Base-by-base conservation (phyloP, 1,284 basidiomycete genomes). In the Austroboletus niveus region DNA sequence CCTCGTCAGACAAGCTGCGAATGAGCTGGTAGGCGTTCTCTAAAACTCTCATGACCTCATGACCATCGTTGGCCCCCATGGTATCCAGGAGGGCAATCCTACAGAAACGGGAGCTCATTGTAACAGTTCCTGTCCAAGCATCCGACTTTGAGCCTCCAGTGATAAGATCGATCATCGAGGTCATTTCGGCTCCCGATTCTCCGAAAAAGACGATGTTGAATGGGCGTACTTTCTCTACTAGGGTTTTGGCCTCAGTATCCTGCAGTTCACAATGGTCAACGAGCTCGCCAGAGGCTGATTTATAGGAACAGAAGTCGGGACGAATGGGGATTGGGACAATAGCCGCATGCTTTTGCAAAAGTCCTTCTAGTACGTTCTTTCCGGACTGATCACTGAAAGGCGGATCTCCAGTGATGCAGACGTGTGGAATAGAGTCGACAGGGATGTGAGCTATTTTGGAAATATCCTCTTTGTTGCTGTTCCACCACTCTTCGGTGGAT, bases 401-500 rank as follows among this genome's bases (percentile, higher is more conserved):
- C 5, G 5, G 10, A 14, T 22, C 11, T 8, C 10, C 11, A 20
- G 39, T 27, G 15, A 24, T 8, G 22, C 22, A 24, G 14, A 22
- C 39, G 6, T 27, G 39, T 3, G 22, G 39, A 5, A 41, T 24
- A 24, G 39, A 22, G 4, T 41, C 10, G 10, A 12, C 22, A 12
- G 39, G 39, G 15, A 41, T 22, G 2, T 27, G 12, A 10, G 39
- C 15, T 41, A 9, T 22, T 24, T 24, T 3, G 14, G 3, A 0
- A n/a, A 60, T 48, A 10, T 15, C 15, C 7, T 29, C 12, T 15
- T 45, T 12, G 35, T 54, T 47, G 20, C 34, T 22, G n/a, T 20
- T 29, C 59, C 53, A 56, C 53, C 48, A 58, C 2, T 44, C n/a
- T 17, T 56, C 31, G 14, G 42, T 45, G 1, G 43, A 17, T 2